Evolutionary conservation across 257 asterid species (phyloP), one percentile per base, ranked within the genome.

Genomic region (Eustoma russellianum): DNA sequence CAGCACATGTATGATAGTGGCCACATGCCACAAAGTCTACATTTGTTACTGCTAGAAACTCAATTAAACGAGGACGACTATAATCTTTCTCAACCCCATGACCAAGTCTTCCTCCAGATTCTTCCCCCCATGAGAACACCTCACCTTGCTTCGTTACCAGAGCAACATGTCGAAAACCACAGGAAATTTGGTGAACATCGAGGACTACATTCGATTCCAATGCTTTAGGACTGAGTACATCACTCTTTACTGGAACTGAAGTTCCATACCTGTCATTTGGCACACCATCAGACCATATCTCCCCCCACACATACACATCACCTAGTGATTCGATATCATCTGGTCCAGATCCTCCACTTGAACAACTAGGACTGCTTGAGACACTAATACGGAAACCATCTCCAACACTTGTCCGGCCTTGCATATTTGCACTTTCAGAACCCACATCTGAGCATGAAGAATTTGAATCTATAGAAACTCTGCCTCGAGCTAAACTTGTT

Each of bases 291-390:
- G 74, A 73, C 97, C 97, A 91, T 65, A 91, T 68, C 62, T 82
- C 90, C 40, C 98, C 98, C 98, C 98, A 91, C n/a, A 91, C 80
- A 63, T 77, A 91, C 57, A 91, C 94, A 72, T 91, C 98, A 17
- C 98, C 98, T 15, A 87, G 76, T 41, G 97, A 84, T 78, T 91
- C 98, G 70, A 87, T 77, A 77, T 91, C 98, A 54, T 91, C 98
- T n/a, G 77, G 90, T 38, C 97, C 98, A 11, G 93, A 84, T 58
- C 88, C 81, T 63, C 71, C 80, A 77, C 97, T 87, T 14, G 97
- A 87, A 61, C 95, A 82, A 70, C 97, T 90, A 46, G 96, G 94
- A 58, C 84, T 85, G 72, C 97, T 87, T 3, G 98, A 91, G 62
- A 91, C 94, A 53, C 98, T 91, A 57, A 87, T 68, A 59, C 95